Base-by-base conservation (phyloP, 2,329 filamentous ascomycete genomes). In the Aspergillus udagawae region DNA sequence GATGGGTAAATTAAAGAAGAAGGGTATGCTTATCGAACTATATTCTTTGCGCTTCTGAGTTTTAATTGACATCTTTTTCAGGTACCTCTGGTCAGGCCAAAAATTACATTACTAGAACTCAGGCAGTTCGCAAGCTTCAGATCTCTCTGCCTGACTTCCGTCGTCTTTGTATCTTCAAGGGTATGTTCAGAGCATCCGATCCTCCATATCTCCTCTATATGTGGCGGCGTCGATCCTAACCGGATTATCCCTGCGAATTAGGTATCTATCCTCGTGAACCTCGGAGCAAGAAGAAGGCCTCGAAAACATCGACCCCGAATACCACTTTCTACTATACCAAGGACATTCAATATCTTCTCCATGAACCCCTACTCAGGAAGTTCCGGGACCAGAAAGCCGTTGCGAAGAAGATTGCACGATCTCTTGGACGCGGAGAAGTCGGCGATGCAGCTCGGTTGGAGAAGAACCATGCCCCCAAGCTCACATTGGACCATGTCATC, bases 161-260 rank as follows among this genome's bases (percentile, higher is more conserved):
- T 79, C 89, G 96, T 79, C 84, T 99, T 73, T 99, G 94, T 80
- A 99, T 99, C 76, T 99, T 96, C 88, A 97, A 97, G 82, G 94
- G 84, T 82, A 70, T 47, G 61, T 57, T 21, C 3, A 5, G 12
- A 14, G 48, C 20, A 49, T 47, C 29, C 56, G 49, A 51, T 57
- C 35, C 23, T 14, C 4, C 21, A 7, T 57, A 10, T 49, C n/a
- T n/a, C 1, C 1, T n/a, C 35, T 47, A 2, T 14, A 42, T 27
- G 3, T 41, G 41, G 42, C 48, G 10, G 23, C 52, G 47, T 48
- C 41, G 53, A 61, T 56, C 12, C 54, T 68, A 55, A 69, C 63
- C 14, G 28, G 20, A 29, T 50, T 48, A 57, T 44, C 41, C 49
- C 53, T 55, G 27, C 51, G 35, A 10, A 51, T 56, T 48, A 83